Conservation (phyloP, 495 filamentous ascomycete genomes). For the Podospora pseudoanserina region DNA sequence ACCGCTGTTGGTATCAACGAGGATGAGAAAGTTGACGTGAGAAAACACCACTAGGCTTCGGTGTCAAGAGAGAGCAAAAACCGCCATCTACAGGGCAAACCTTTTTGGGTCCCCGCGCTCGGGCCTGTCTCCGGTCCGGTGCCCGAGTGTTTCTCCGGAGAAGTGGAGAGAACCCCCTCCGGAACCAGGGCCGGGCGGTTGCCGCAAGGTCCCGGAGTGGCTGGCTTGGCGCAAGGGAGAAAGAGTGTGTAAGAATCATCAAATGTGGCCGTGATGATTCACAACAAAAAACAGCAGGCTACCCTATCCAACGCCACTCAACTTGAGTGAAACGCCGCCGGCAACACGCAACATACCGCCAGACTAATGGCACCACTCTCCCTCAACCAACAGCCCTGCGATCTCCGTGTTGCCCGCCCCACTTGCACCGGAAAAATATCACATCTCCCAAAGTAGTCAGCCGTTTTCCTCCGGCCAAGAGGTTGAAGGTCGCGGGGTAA, state of each 20-base stretch:
- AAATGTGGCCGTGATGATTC: neutral
- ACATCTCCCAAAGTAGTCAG: neutral
- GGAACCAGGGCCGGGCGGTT: neutral
- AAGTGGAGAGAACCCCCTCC: neutral
- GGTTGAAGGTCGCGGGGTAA: neutral
- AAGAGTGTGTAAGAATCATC: neutral
- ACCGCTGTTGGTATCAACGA: neutral
- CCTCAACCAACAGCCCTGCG: neutral
- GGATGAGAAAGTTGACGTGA: conserved; percentile 1
- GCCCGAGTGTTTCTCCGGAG: neutral
- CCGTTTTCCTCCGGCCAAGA: conserved; percentile 1
- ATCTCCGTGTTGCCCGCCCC: neutral
- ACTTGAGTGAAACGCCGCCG: neutral
- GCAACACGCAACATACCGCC: neutral
- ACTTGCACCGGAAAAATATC: neutral
- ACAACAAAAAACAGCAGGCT: neutral
- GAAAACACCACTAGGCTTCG: neutral
- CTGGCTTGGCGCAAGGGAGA: neutral
- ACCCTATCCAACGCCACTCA: conserved; percentile 2
- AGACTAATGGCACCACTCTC: neutral
- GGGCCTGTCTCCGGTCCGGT: neutral
- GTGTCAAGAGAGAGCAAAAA: neutral
- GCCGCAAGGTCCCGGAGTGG: conserved; percentile 1
- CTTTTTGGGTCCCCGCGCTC: neutral
- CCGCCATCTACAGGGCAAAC: neutral